Evolutionary conservation across 495 filamentous ascomycete species (phyloP), one percentile per base, ranked within the genome.

Genomic region (Penicillium turbatum): DNA sequence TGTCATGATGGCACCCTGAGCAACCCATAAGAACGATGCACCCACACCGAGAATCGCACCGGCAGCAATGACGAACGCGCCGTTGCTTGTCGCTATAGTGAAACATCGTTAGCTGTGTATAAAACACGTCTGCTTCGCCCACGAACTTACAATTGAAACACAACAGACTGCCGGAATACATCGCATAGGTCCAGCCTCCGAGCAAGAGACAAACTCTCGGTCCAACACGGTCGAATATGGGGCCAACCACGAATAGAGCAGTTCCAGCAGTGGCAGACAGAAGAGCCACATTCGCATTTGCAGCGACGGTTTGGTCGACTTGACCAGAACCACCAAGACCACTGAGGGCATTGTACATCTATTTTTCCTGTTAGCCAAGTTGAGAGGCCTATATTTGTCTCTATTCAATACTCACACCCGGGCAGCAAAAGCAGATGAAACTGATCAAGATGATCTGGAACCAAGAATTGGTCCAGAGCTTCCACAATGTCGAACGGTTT

Each of bases 401-500:
- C 21, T 7, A 32, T 32, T 1, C 31, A 47, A 13, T 15, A 61
- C 65, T 58, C 46, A 72, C 69, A 26, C 86, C 86, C 32, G 88
- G 89, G 66, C 88, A 92, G 53, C 92, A 74, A 76, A 95, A 93
- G 66, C 88, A 93, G 43, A 92, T 88, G 53, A 79, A 72, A 48
- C 72, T 68, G 36, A 79, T 78, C 45, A 79, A 51, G 5, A 68
- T 38, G 45, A 79, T 69, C 61, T 79, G 77, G 16, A 70, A 67
- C 66, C 70, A 76, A 26, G 59, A 61, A 50, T 71, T 43, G 9
- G 69, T 66, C 48, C 67, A 72, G n/a, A 70, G 48, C 13, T 55
- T 59, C 36, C 57, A 54, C 5, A 61, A 26, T 2, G 47, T 35
- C 5, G 63, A 64, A 2, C 37, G 51, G 7, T 48, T 48, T n/a